Evolutionary conservation across 2,329 filamentous ascomycete species (phyloP).

Genomic region (Rutstroemia sp.): DNA sequence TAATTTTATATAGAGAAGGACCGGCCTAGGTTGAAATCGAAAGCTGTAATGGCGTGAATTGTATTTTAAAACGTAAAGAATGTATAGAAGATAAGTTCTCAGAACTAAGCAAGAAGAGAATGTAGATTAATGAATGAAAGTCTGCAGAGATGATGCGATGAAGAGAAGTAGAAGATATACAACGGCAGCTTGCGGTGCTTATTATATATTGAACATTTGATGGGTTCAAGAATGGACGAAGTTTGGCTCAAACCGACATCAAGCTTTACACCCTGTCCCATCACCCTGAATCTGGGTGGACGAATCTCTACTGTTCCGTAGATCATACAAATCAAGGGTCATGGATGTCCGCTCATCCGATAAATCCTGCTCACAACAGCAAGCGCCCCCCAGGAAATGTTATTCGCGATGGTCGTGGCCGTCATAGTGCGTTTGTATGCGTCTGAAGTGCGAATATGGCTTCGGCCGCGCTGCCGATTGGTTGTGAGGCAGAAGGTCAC

Average conservation of each 20-base stretch:
- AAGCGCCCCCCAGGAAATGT: background rate
- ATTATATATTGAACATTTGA: constrained; percentile 21
- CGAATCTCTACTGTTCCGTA: background rate
- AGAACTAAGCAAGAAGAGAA: constrained; percentile 28
- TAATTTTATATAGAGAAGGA: constrained; percentile 15
- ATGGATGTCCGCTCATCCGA: background rate
- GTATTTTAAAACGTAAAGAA: constrained; percentile 18
- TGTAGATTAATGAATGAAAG: constrained; percentile 24
- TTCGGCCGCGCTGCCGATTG: background rate
- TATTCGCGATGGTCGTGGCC: background rate
- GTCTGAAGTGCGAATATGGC: background rate
- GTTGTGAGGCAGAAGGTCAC: background rate
- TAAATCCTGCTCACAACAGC: background rate
- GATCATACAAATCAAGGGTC: background rate
- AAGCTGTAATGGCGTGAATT: background rate
- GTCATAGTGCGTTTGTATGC: background rate
- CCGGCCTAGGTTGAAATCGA: constrained; percentile 23
- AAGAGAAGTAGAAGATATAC: constrained; percentile 12
- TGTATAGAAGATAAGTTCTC: constrained; percentile 28
- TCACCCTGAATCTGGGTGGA: background rate
- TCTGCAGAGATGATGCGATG: constrained; percentile 21
- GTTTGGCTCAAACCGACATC: constrained; percentile 15
- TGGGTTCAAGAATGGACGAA: background rate
- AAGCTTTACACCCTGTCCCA: background rate
- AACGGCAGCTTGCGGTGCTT: constrained; percentile 9